Conservation (phyloP, 495 filamentous ascomycete species). For the Jackrogersella minutella region DNA sequence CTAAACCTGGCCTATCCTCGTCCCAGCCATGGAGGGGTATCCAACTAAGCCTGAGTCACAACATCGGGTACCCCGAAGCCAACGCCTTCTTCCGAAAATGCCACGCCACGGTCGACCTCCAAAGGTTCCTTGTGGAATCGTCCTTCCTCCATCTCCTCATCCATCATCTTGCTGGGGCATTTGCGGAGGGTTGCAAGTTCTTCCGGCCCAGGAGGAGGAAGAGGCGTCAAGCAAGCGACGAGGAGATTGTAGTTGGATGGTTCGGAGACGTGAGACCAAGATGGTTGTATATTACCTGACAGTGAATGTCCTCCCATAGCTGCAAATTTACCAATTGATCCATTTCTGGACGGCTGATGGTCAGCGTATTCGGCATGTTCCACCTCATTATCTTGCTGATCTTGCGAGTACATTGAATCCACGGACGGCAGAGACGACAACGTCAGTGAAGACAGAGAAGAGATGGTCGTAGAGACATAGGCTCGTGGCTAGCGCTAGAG, state of each 20-base stretch:
- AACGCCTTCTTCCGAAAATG: slow-evolving; percentile 66
- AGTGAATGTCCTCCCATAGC: neutral
- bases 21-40: neutral
- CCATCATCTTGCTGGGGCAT: slow-evolving; percentile 10
- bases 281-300: neutral
- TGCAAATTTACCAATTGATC: neutral
- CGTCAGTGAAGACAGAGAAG: neutral
- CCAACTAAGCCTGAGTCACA: slow-evolving; percentile 49
- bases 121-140: slow-evolving; percentile 44
- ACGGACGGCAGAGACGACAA: neutral
- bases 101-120: slow-evolving; percentile 60
- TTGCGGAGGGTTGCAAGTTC: slow-evolving; percentile 29
- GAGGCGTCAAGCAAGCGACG: slow-evolving; percentile 25
- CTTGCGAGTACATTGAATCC: neutral
- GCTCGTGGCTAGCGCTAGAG: slow-evolving; percentile 7
- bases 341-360: neutral
- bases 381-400: neutral
- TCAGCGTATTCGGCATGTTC: neutral
- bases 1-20: neutral
- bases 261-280: neutral
- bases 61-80: slow-evolving; percentile 61
- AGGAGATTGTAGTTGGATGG: neutral
- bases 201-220: slow-evolving; percentile 27
- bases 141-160: slow-evolving; percentile 24
- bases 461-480: slow-evolving; percentile 1